phyloP scores from a whole-genome alignment of 2,329 filamentous ascomycete species.

The Trichoderma sp. region DNA sequence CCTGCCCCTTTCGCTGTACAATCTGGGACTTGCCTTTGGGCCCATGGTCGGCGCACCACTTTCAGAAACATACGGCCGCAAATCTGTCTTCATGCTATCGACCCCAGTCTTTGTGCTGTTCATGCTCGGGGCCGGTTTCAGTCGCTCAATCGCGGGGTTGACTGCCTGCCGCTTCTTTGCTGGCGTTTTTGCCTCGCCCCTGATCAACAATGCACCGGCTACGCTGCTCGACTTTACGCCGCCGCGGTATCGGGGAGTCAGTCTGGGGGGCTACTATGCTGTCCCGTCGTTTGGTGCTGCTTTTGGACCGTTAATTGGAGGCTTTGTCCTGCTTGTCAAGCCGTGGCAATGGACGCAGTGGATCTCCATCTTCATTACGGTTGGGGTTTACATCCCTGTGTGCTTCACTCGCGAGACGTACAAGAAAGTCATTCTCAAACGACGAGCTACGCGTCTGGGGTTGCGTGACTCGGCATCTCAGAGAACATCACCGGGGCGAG shows the following conservation, averaged over 20 bases:
- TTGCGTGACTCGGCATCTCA: slow-evolving; percentile 28
- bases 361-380: slow-evolving; percentile 38
- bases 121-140: slow-evolving; percentile 66
- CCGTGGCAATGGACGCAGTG: slow-evolving; percentile 62
- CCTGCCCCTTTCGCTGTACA: slow-evolving; percentile 29
- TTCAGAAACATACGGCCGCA: slow-evolving; percentile 68
- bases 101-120: slow-evolving; percentile 70
- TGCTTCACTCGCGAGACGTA: slow-evolving; percentile 61
- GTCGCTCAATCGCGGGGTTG: slow-evolving; percentile 67
- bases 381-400: slow-evolving; percentile 55
- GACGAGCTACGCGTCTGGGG: slow-evolving; percentile 40
- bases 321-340: slow-evolving; percentile 60
- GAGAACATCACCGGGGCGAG: slow-evolving; percentile 26
- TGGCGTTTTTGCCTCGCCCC: slow-evolving; percentile 59
- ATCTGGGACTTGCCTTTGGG: slow-evolving; percentile 29
- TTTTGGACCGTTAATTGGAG: slow-evolving; percentile 62
- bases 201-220: slow-evolving; percentile 60
- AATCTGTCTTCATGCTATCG: slow-evolving; percentile 37
- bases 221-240: slow-evolving; percentile 61
- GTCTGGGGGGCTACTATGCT: slow-evolving; percentile 62
- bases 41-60: slow-evolving; percentile 75
- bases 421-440: slow-evolving; percentile 53
- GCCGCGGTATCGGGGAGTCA: slow-evolving; percentile 51
- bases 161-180: slow-evolving; percentile 70
- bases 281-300: slow-evolving; percentile 65